These are phyloP conservation scores for Paecilomyces formosus DNA, from an alignment of 2,329 filamentous ascomycete species.

Conservation along the genomic window DNA sequence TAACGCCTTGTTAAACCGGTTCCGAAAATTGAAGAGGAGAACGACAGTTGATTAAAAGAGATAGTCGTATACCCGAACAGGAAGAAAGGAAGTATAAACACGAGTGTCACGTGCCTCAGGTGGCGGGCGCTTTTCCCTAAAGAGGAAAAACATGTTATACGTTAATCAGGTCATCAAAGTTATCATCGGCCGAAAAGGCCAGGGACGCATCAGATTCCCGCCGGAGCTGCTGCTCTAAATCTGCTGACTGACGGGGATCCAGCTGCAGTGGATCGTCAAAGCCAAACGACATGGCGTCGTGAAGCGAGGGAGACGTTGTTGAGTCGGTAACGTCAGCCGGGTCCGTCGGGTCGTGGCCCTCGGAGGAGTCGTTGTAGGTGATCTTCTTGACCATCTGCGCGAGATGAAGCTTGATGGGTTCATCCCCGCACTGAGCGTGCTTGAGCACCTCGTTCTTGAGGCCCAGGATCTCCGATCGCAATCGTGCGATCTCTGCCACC, in stretches of 20 bases:
- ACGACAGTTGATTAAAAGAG: background rate
- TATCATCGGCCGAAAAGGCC: slow-evolving; percentile 21
- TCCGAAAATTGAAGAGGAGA: background rate
- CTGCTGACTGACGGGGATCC: slow-evolving; percentile 11
- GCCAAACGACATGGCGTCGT: slow-evolving; percentile 19
- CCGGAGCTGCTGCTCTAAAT: slow-evolving; percentile 22
- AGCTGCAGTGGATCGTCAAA: slow-evolving; percentile 25
- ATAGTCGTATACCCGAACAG: background rate
- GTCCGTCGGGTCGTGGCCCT: slow-evolving; percentile 6
- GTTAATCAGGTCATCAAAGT: slow-evolving; percentile 27
- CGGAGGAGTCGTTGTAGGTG: slow-evolving; percentile 18
- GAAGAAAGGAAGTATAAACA: too few species aligned
- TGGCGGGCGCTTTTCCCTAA: too few species aligned
- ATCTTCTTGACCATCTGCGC: slow-evolving; percentile 31
- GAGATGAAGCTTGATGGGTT: slow-evolving; percentile 28
- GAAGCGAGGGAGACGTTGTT: slow-evolving; percentile 5
- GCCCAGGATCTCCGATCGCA: slow-evolving; percentile 29
- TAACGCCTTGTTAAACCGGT: background rate
- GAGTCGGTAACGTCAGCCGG: slow-evolving; percentile 6
- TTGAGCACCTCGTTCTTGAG: slow-evolving; percentile 34
- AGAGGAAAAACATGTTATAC: slow-evolving; percentile 10
- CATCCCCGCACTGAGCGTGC: slow-evolving; percentile 31
- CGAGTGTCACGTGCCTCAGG: too few species aligned
- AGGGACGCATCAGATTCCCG: slow-evolving; percentile 21
- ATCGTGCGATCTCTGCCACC: slow-evolving; percentile 22